Evolutionary conservation across 495 filamentous ascomycete species (phyloP).

Genomic region (Xylaria telfairii): DNA sequence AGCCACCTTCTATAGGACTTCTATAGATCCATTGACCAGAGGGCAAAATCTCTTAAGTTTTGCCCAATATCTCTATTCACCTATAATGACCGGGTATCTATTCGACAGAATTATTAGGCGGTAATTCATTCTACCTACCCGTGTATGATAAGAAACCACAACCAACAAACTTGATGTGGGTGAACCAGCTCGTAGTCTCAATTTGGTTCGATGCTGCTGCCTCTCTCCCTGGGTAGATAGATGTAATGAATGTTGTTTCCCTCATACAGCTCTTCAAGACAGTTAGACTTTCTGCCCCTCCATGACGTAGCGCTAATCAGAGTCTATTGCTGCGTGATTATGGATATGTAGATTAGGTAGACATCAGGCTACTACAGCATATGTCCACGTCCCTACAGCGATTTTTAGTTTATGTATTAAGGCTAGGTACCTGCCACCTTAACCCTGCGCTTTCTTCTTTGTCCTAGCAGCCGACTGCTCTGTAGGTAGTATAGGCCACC

Average conservation of each 20-base stretch:
- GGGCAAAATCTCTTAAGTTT: not conserved
- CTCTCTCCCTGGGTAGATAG: not conserved
- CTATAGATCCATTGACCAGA: not conserved
- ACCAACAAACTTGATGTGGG: not conserved
- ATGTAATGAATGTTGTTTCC: not conserved
- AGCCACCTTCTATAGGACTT: not conserved
- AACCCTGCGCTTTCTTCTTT: not conserved
- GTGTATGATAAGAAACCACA: not conserved
- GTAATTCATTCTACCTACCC: not conserved
- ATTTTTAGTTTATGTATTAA: not conserved
- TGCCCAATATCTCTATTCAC: not conserved
- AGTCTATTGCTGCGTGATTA: not conserved
- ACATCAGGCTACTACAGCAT: too few species aligned
- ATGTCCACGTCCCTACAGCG: too few species aligned
- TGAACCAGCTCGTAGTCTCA: not conserved
- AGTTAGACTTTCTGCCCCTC: too few species aligned
- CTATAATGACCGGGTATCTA: not conserved
- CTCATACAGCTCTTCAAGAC: not conserved
- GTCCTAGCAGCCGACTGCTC: not conserved
- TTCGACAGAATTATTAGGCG: too few species aligned
- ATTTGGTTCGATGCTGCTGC: not conserved
- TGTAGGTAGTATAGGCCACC: not conserved
- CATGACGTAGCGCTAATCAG: not conserved
- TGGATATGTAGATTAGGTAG: not conserved
- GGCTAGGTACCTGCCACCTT: not conserved